Evolutionary conservation across 179 eudicot genomes (phyloP), one percentile per base, ranked within the genome.

Genomic region (Spinacia oleracea): DNA sequence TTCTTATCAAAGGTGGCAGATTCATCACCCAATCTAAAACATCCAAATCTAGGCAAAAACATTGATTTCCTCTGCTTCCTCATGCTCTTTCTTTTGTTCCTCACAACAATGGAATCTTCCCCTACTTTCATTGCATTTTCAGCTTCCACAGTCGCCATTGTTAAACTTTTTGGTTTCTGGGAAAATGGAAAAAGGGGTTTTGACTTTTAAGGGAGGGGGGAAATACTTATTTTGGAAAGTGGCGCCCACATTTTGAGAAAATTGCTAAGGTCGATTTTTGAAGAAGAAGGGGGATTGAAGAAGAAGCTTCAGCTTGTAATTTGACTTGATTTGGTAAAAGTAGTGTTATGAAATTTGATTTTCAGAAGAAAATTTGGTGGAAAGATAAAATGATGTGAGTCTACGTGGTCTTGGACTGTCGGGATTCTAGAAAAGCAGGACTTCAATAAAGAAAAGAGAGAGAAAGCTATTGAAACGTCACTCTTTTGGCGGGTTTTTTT

Each of bases 1-100:
- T 81, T 66, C 69, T 48, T 77, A 83, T 93, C 94, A 42, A 87
- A 75, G 4, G 89, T 83, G 38, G 90, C 81, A 70, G 70, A 77
- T 56, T 84, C 92, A 73, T 75, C 77, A 71, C 88, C 88, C 66
- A 84, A 81, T 78, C 89, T 82, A 42, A 89, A 82, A 72, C 98
- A 94, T 40, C 91, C 89, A 21, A 92, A 86, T 75, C 82, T 90
- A 27, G 70, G 79, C 38, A 88, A 53, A 11, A 74, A 48, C 25
- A 73, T 80, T 9, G 46, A 59, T 74, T 50, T 73, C n/a, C 74
- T 75, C 45, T 42, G 46, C 60, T 72, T 88, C 81, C 32, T 81
- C 85, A 32, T 59, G 1, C 14, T 72, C 6, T 31, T 51, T 65
- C 48, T 20, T 64, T 60, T 68, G 62, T 9, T 65, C 60, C 23